Conservation (phyloP, 2,329 filamentous ascomycete genomes). For the Pseudogymnoascus sp. region DNA sequence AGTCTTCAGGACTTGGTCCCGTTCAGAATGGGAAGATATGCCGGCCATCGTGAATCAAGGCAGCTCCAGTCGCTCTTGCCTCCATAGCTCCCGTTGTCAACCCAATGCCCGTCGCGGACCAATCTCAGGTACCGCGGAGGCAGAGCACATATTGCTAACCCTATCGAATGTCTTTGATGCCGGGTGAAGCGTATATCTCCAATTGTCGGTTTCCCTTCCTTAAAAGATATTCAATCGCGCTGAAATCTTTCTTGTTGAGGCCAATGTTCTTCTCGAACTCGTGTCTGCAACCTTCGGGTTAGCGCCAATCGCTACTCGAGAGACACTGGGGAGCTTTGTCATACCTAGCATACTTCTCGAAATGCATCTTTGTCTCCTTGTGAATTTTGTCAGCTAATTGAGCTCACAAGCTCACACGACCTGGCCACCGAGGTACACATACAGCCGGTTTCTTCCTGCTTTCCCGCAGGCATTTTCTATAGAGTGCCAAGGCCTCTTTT, state of each 20-base stretch:
- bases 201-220: conserved; percentile 59
- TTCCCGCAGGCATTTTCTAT: conserved; percentile 76
- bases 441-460: conserved; percentile 73
- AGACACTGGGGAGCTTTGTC: conserved; percentile 20
- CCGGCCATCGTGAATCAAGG: not conserved
- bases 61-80: not conserved
- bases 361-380: conserved; percentile 51
- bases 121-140: not conserved
- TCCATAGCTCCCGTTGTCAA: not conserved
- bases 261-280: conserved; percentile 64
- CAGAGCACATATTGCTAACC: not conserved
- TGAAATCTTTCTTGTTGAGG: conserved; percentile 61
- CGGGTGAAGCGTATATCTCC: conserved; percentile 56
- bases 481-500: conserved; percentile 76
- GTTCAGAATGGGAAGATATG: not conserved
- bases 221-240: conserved; percentile 59
- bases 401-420: conserved; percentile 7
- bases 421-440: conserved; percentile 23
- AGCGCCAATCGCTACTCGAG: not conserved
- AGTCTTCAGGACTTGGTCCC: not conserved
- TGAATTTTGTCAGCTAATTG: conserved; percentile 6
- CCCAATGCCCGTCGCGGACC: not conserved
- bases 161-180: conserved; percentile 50
- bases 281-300: conserved; percentile 36
- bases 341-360: conserved; percentile 56